A percentile compares a stretch with the other conserved stretches of the same genome.
phyloP scores from a whole-genome alignment of 208 protist species.

The Balamuthia mandrillaris region DNA sequence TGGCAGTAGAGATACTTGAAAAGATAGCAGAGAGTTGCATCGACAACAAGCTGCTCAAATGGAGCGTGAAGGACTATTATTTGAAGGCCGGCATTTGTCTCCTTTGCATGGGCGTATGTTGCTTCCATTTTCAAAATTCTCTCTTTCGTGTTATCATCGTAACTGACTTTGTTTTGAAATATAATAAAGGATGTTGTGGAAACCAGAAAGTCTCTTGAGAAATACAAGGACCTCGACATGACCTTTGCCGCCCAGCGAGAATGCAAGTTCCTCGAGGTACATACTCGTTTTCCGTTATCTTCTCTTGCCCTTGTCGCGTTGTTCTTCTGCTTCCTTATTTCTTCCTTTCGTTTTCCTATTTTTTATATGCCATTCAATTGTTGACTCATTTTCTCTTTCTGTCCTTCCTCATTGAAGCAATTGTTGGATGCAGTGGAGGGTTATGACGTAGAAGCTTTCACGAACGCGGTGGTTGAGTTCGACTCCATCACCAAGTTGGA shows the following conservation, averaged over 20 bases:
- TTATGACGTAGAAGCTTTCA: slow-evolving; percentile 65
- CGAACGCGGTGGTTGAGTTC: slow-evolving; percentile 64
- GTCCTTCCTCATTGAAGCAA: background rate
- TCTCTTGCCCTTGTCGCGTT: background rate
- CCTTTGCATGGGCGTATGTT: slow-evolving; percentile 24
- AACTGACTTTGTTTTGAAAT: background rate
- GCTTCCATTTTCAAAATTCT: background rate
- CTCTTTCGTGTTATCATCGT: background rate
- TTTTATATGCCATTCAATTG: background rate
- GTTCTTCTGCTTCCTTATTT: background rate
- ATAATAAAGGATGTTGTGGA: slow-evolving; percentile 52
- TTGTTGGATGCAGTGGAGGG: slow-evolving; percentile 57
- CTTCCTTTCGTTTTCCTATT: background rate
- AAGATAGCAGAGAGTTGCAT: slow-evolving; percentile 45
- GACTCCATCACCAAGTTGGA: slow-evolving; percentile 65
- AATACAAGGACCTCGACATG: slow-evolving; percentile 60
- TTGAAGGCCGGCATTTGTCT: slow-evolving; percentile 60
- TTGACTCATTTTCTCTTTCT: background rate
- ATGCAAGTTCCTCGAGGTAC: slow-evolving; percentile 62
- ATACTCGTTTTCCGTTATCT: background rate
- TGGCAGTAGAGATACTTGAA: slow-evolving; percentile 66
- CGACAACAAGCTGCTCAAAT: slow-evolving; percentile 62
- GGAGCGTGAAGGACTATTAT: slow-evolving; percentile 65
- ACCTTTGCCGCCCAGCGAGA: slow-evolving; percentile 53
- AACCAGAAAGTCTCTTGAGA: slow-evolving; percentile 39